Evolutionary conservation across 495 filamentous ascomycete species (phyloP), one percentile per base, ranked within the genome.

Genomic region (Aspergillus ostianus): DNA sequence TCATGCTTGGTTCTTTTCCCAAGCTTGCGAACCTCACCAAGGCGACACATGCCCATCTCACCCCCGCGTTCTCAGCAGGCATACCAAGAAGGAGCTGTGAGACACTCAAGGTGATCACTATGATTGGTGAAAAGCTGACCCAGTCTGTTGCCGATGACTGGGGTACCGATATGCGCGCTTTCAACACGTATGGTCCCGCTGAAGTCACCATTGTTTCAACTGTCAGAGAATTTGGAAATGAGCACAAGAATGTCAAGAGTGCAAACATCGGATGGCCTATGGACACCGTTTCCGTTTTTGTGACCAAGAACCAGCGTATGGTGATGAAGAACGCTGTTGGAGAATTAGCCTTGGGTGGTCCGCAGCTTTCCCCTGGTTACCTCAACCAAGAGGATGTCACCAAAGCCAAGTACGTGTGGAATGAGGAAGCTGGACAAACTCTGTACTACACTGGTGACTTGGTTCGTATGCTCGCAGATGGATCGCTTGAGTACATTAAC

Each of bases 61-160:
- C 73, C 7, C 73, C 73, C 13, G 72, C 73, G 4, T 76, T 74
- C 51, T 63, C 70, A 9, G 68, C 73, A 9, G 71, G 66, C 10
- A 57, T 76, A 20, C 58, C 64, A 2, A 57, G 73, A 51, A 58
- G 69, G 27, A 50, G 41, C 41, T 76, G 73, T 55, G 61, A 68
- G 30, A 76, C 68, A 1, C 60, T 76, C 4, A 61, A 73, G 27
- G 92, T 97, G 70, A 96, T 97, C 87, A 96, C 92, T 29, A 94
- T 91, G 56, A 97, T 97, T 68, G 92, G 92, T 52, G 92, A 97
- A 84, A 96, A 96, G 79, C 80, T 97, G 73, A 96, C 92, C n/a
- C 73, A 71, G 44, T 20, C 56, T 55, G 71, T 76, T 17, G 73
- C 73, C 17, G 71, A 76, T 53, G 73, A 76, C 47, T 76, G 73